Evolutionary conservation across 306 rosid genomes (phyloP).

Genomic region (Senna siamea): DNA sequence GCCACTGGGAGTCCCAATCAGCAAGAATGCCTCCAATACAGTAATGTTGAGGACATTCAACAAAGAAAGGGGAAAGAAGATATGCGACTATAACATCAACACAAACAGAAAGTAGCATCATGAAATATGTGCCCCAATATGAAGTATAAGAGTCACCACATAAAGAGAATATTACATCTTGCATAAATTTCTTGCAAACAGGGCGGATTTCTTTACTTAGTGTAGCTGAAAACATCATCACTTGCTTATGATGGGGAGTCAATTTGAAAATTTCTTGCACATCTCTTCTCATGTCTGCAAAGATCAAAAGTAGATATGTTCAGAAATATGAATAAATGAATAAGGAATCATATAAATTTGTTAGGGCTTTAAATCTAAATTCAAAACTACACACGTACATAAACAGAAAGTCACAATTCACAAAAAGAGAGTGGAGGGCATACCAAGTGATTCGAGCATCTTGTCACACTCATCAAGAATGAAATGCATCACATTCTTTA

Average conservation of each 20-base stretch:
- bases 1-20: not conserved
- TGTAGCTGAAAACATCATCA: conserved; percentile 85
- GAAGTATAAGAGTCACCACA: too few relatives aligned
- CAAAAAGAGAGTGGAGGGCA: conserved; percentile 3
- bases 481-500: conserved; percentile 81
- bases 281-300: conserved; percentile 76
- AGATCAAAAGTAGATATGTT: conserved; percentile 18
- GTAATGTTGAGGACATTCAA: too few relatives aligned
- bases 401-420: not conserved
- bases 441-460: conserved; percentile 86
- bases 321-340: conserved; percentile 12
- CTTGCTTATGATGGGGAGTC: conserved; percentile 87
- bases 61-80: too few relatives aligned
- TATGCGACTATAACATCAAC: too few relatives aligned
- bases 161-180: conserved; percentile 63
- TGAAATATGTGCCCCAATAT: too few relatives aligned
- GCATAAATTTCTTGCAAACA: conserved; percentile 88
- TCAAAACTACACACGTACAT: not conserved
- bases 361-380: not conserved
- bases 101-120: too few relatives aligned
- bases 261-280: conserved; percentile 74
- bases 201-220: conserved; percentile 81
- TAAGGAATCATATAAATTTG: too few relatives aligned
- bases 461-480: conserved; percentile 85
- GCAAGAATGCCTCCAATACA: too few relatives aligned